Evolutionary conservation across 2,329 filamentous ascomycete genomes (phyloP).

Genomic region (Corniculantispora saksenae): DNA sequence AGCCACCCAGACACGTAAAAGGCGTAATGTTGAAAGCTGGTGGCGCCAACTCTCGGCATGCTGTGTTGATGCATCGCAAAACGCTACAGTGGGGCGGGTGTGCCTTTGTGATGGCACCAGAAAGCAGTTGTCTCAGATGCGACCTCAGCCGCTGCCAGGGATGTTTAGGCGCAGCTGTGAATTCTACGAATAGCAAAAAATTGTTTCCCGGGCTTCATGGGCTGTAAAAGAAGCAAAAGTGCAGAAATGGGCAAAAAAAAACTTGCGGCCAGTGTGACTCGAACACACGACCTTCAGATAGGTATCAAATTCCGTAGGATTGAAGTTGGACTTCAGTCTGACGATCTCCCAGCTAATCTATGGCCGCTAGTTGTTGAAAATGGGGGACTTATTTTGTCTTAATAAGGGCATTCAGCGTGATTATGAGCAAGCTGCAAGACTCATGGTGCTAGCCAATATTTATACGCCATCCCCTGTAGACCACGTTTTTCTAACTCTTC

Average conservation of each 20-base stretch:
- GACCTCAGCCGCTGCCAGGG: background rate
- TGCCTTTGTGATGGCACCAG: background rate
- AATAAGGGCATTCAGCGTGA: background rate
- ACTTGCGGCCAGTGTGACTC: conserved; percentile 32
- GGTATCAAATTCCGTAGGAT: conserved; percentile 28
- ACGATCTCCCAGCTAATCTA: conserved; percentile 34
- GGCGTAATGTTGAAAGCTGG: background rate
- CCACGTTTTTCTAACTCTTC: too few species aligned
- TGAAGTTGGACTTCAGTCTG: conserved; percentile 32
- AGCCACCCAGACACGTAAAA: background rate
- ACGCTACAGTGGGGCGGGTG: conserved; percentile 12
- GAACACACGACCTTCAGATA: conserved; percentile 34
- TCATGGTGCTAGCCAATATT: too few species aligned
- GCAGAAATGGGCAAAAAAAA: conserved; percentile 19
- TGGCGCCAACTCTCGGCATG: background rate
- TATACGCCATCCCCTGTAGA: too few species aligned
- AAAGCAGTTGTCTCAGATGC: background rate
- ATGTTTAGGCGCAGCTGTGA: too few species aligned
- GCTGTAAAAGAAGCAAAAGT: background rate
- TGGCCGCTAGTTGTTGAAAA: conserved; percentile 27
- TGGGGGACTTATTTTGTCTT: background rate
- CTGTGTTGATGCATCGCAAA: conserved; percentile 4
- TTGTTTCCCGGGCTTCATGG: too few species aligned
- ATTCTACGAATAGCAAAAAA: background rate
- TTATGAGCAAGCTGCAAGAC: too few species aligned